Evolutionary conservation across 2,329 filamentous ascomycete genomes (phyloP).

Genomic region (Drechslerella stenobrocha): DNA sequence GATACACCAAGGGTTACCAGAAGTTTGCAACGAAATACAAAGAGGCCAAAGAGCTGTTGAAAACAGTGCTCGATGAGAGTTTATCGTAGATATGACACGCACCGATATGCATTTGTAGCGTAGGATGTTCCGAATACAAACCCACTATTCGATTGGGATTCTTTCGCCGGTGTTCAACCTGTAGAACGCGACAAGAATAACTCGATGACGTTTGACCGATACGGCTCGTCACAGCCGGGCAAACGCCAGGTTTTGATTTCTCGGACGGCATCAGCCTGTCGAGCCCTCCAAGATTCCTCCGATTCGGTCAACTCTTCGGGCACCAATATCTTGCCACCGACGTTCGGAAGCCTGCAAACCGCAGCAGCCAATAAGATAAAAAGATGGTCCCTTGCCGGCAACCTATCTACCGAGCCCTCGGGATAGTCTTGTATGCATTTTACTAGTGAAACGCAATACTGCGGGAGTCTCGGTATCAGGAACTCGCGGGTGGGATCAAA

Average conservation of each 20-base stretch:
- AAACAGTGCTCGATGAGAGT: background rate
- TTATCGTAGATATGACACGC: too few species aligned
- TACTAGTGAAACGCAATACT: constrained; percentile 7
- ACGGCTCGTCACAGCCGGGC: constrained; percentile 1
- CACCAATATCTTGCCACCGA: constrained; percentile 12
- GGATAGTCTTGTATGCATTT: constrained; percentile 11
- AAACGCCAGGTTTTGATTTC: constrained; percentile 5
- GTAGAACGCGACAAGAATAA: background rate
- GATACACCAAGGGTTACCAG: background rate
- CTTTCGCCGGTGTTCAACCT: background rate
- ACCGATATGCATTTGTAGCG: too few species aligned
- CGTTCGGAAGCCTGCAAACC: constrained; percentile 2
- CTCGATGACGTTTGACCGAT: constrained; percentile 12
- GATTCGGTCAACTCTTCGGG: constrained; percentile 3
- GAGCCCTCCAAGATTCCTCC: background rate
- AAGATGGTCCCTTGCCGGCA: background rate
- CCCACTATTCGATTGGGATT: too few species aligned
- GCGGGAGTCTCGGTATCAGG: background rate
- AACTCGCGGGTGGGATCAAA: constrained; percentile 1
- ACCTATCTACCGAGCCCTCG: background rate
- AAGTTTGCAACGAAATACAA: background rate
- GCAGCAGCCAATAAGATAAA: background rate
- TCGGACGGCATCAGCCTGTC: constrained; percentile 1
- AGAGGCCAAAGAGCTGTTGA: background rate
- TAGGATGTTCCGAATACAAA: too few species aligned